phyloP scores from a whole-genome alignment of 257 asterid species.

The Ajuga chamaepitys region DNA sequence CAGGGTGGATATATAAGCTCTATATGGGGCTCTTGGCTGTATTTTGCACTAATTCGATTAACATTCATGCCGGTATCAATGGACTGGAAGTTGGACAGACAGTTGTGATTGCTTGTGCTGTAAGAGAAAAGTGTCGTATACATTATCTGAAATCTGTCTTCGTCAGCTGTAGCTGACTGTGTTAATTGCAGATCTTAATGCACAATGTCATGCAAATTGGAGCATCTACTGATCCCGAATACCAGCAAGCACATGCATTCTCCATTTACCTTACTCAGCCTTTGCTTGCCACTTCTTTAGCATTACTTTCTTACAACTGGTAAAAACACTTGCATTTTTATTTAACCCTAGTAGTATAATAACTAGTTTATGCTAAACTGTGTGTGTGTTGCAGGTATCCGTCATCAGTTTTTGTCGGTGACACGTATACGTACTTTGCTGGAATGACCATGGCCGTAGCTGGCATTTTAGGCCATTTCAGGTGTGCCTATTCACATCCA shows the following conservation, averaged over 20 bases:
- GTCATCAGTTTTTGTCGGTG: slow-evolving; percentile 83
- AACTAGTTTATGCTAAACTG: neutral
- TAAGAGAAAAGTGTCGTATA: slow-evolving; percentile 27
- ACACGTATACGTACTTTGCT: slow-evolving; percentile 83
- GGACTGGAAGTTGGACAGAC: slow-evolving; percentile 99
- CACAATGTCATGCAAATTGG: slow-evolving; percentile 92
- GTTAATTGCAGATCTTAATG: slow-evolving; percentile 52
- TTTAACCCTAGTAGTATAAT: neutral
- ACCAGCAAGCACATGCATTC: slow-evolving; percentile 89
- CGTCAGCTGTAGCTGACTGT: neutral
- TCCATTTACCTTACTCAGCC: slow-evolving; percentile 90
- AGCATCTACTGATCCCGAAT: slow-evolving; percentile 55
- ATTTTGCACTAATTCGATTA: slow-evolving; percentile 91
- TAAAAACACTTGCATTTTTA: slow-evolving; percentile 21
- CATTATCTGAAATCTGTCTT: slow-evolving; percentile 8
- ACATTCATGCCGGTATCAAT: slow-evolving; percentile 89
- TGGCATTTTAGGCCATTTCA: slow-evolving; percentile 84
- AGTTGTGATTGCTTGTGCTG: slow-evolving; percentile 80
- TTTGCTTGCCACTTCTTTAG: slow-evolving; percentile 87
- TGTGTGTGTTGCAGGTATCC: slow-evolving; percentile 53
- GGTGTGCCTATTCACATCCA: slow-evolving; percentile 32
- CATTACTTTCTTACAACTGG: slow-evolving; percentile 88
- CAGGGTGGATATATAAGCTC: slow-evolving; percentile 90
- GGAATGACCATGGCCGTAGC: slow-evolving; percentile 95
- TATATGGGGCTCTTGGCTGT: slow-evolving; percentile 92